Evolutionary conservation across 257 asterid genomes (phyloP).

Genomic region (Nicotiana paniculata): DNA sequence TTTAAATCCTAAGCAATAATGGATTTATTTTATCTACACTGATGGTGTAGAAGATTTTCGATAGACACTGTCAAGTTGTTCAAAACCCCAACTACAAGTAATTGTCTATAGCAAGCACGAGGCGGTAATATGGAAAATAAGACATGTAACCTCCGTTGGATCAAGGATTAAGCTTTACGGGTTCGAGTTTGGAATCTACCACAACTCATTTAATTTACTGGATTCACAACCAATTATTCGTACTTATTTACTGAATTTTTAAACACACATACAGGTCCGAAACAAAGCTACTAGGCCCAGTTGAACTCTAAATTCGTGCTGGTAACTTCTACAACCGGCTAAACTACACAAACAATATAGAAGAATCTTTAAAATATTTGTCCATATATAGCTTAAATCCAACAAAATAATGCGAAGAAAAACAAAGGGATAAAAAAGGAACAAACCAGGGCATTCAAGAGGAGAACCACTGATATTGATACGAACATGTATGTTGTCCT

Average conservation of each 20-base stretch:
- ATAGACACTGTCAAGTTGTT: background rate
- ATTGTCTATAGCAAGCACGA: background rate
- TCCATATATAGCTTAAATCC: background rate
- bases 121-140: background rate
- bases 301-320: too few relatives aligned
- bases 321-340: background rate
- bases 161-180: too few relatives aligned
- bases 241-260: too few relatives aligned
- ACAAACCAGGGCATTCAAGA: constrained; percentile 87
- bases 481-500: constrained; percentile 68
- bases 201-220: too few relatives aligned
- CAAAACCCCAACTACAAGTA: background rate
- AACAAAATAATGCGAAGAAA: background rate
- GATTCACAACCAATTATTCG: too few relatives aligned
- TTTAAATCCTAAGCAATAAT: background rate
- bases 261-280: too few relatives aligned
- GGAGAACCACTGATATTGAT: constrained; percentile 84
- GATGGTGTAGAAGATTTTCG: background rate
- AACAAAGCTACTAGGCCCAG: too few relatives aligned
- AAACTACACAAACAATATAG: background rate
- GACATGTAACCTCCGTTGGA: background rate
- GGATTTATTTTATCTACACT: background rate
- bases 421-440: background rate
- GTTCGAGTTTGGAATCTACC: too few relatives aligned
- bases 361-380: background rate